Conservation (phyloP, 192 early-diverging fungal species). For the Coemansia sp. region DNA sequence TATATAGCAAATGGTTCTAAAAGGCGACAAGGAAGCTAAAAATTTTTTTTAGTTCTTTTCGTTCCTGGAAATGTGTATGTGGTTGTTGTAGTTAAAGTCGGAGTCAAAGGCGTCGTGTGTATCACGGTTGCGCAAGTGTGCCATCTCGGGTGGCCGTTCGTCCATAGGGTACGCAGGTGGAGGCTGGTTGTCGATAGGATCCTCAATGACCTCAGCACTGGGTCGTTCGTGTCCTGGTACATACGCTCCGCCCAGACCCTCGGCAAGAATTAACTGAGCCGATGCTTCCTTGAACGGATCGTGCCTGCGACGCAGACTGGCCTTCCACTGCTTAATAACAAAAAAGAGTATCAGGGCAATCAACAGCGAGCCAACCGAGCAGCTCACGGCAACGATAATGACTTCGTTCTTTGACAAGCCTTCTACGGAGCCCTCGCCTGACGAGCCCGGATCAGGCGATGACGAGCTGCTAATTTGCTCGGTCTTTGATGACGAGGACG, state of each 20-base stretch:
- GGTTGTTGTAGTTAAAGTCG: conserved; percentile 15
- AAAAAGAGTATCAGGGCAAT: conserved; percentile 8
- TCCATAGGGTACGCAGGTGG: conserved; percentile 10
- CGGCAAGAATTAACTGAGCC: conserved; percentile 7
- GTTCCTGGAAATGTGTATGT: conserved; percentile 6
- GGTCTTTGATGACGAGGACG: neutral
- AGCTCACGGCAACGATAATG: conserved; percentile 21
- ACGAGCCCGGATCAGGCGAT: neutral
- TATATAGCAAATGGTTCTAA: neutral
- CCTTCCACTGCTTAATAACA: conserved; percentile 6
- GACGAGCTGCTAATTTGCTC: neutral
- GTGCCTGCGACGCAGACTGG: neutral
- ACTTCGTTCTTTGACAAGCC: conserved; percentile 17
- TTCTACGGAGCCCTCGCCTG: neutral
- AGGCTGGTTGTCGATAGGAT: neutral
- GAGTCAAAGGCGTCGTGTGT: conserved; percentile 1
- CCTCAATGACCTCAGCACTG: neutral
- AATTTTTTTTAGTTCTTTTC: neutral
- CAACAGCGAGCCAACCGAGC: conserved; percentile 15
- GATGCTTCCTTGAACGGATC: conserved; percentile 2
- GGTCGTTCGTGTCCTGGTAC: neutral
- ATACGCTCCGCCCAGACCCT: conserved; percentile 3
- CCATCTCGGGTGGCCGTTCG: neutral
- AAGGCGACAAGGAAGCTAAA: neutral
- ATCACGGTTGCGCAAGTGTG: neutral